Conservation (phyloP, 1,139 yeast genomes). For the Blastobotrys apis region DNA sequence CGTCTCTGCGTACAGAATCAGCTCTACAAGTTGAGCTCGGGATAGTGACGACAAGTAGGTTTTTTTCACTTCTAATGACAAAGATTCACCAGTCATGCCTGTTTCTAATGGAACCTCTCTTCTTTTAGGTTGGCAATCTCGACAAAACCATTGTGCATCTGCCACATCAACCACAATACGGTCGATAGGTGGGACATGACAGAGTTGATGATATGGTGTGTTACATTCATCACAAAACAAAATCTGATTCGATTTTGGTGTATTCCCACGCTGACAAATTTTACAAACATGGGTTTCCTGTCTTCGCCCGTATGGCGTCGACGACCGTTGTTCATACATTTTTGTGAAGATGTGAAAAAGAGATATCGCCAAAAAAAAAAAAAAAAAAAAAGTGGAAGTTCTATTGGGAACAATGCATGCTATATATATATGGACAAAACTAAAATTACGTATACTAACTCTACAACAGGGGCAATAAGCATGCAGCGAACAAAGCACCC, state of each 20-base stretch:
- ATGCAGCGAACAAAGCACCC: constrained; percentile 1
- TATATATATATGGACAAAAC: not conserved
- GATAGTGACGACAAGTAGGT: constrained; percentile 40
- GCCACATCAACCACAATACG: constrained; percentile 42
- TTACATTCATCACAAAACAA: constrained; percentile 44
- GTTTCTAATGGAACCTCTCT: constrained; percentile 39
- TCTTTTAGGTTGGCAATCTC: constrained; percentile 38
- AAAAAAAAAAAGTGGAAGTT: not conserved
- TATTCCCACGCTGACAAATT: constrained; percentile 40
- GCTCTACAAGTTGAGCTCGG: constrained; percentile 40
- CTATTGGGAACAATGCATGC: not conserved
- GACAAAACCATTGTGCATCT: constrained; percentile 44
- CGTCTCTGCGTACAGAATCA: constrained; percentile 38
- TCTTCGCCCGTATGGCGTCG: constrained; percentile 11
- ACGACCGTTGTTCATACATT: constrained; percentile 6
- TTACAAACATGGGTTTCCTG: constrained; percentile 38
- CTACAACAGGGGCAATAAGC: constrained; percentile 4
- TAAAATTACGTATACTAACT: not conserved
- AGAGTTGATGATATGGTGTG: constrained; percentile 42
- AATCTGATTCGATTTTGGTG: constrained; percentile 39
- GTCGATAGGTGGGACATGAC: constrained; percentile 43
- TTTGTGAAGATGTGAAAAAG: not conserved
- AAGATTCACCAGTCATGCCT: constrained; percentile 36
- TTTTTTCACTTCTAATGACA: constrained; percentile 38
- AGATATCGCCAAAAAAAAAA: not conserved